Conservation (phyloP, 176 grass and related monocot species). For the Hordeum vulgare region DNA sequence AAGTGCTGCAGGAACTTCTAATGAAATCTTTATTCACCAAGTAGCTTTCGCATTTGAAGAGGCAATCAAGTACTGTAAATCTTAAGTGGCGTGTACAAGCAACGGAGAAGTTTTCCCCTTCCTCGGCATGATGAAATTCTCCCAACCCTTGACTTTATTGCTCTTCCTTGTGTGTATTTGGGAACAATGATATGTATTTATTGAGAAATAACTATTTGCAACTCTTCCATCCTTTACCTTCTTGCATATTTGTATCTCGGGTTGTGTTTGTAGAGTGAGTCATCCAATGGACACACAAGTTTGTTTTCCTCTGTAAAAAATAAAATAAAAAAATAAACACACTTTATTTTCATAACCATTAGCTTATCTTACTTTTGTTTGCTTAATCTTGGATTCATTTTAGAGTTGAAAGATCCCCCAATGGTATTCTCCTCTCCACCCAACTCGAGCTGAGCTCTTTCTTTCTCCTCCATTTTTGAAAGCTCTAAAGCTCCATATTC, state of each 20-base stretch:
- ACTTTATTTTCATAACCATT: not conserved
- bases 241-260: not conserved
- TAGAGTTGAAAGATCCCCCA: no score
- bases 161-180: constrained; percentile 11
- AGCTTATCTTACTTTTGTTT: not conserved
- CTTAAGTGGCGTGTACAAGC: not conserved
- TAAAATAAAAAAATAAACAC: not conserved
- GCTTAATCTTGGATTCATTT: not conserved
- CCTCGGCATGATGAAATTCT: constrained; percentile 13
- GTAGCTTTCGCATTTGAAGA: not conserved
- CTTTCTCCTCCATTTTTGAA: no score
- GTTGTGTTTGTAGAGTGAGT: not conserved
- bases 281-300: not conserved
- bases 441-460: no score
- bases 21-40: not conserved
- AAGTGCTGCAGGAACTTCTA: constrained; percentile 8
- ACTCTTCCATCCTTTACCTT: not conserved
- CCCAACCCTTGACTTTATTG: constrained; percentile 10
- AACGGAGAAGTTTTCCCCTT: constrained; percentile 1
- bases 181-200: constrained; percentile 2
- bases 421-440: no score
- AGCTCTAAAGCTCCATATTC: no score
- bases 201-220: constrained; percentile 3
- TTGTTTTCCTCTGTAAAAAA: not conserved
- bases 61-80: not conserved